phyloP scores from a whole-genome alignment of 1,284 basidiomycete genomes.

The Entoloma clypeatum region DNA sequence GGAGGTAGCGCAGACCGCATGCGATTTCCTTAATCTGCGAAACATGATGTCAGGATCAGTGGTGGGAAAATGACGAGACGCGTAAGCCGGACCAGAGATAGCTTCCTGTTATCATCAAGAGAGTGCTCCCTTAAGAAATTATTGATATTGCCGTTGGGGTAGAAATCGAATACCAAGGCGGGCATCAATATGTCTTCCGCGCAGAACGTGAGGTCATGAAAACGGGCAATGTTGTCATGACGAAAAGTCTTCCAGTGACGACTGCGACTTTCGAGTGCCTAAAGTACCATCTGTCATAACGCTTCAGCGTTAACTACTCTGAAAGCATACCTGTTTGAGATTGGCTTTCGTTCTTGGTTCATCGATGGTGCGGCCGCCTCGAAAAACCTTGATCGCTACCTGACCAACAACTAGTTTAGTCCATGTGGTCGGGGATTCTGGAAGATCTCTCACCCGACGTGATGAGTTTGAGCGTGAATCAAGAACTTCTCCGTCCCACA shows the following conservation, averaged over 20 bases:
- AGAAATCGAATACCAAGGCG: conserved; percentile 21
- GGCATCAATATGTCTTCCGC: conserved; percentile 19
- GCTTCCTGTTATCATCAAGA: background rate
- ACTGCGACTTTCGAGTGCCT: conserved; percentile 12
- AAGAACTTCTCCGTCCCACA: conserved; percentile 13
- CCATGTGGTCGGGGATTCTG: no score
- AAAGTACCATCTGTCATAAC: no score
- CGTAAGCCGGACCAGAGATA: conserved; percentile 14
- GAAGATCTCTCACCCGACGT: no score
- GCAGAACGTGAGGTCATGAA: conserved; percentile 16
- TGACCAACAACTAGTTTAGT: no score
- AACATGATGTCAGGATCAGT: background rate
- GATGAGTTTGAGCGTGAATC: no score
- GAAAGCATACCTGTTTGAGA: conserved; percentile 11
- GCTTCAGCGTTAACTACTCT: no score
- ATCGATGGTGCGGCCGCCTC: conserved; percentile 17
- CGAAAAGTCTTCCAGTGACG: conserved; percentile 13
- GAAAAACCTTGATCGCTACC: conserved; percentile 20
- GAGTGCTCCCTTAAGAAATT: conserved; percentile 7
- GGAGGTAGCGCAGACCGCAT: conserved; percentile 17
- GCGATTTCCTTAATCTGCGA: conserved; percentile 19
- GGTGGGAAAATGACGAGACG: no score
- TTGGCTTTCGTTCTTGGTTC: conserved; percentile 5
- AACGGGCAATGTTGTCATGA: conserved; percentile 19
- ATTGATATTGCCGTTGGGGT: conserved; percentile 16